Evolutionary conservation across 208 protist species (phyloP), one percentile per base, ranked within the genome.

Genomic region (Acanthamoeba triangularis): DNA sequence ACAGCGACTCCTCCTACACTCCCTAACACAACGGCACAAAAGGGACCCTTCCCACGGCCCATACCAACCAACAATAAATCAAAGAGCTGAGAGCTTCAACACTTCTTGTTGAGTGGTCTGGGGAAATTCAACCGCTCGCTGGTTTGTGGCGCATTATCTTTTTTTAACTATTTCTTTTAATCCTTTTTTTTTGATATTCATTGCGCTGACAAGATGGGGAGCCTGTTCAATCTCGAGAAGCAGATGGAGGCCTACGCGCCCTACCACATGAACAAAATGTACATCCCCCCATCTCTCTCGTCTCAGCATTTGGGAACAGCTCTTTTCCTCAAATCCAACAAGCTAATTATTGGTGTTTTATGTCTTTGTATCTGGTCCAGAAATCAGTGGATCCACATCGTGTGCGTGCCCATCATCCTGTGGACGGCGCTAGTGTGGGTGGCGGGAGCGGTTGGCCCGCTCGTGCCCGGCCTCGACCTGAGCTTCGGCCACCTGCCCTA

Each of bases 301-400:
- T 82, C 20, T 33, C n/a, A 33, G n/a, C n/a, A n/a, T n/a, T n/a
- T n/a, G n/a, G n/a, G n/a, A n/a, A n/a, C n/a, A n/a, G 13, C 20
- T 44, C n/a, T 82, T 82, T 44, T 7, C n/a, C 37, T 28, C 6
- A 54, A 74, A 7, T 7, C 6, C 11, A 37, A 37, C 7, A 84
- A 44, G 41, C 10, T 54, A 30, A 44, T 49, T 20, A 28, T 1
- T 14, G 2, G 13, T 87, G 5, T 87, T 44, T 78, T 37, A 95
- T 56, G 11, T 13, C 16, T 56, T 56, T 56, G 1, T 69, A 47
- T 74, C n/a, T 95, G 97, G 28, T 97, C 94, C 95, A 37, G 91
- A 35, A 98, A 98, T 93, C 96, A 98, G 85, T 72, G 98, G 49
- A 96, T 98, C 49, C 98, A 98, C 95, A 96, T 99, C 16, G 65